phyloP scores from a whole-genome alignment of 768 basidiomycete genomes.

The Piloderma croceum region DNA sequence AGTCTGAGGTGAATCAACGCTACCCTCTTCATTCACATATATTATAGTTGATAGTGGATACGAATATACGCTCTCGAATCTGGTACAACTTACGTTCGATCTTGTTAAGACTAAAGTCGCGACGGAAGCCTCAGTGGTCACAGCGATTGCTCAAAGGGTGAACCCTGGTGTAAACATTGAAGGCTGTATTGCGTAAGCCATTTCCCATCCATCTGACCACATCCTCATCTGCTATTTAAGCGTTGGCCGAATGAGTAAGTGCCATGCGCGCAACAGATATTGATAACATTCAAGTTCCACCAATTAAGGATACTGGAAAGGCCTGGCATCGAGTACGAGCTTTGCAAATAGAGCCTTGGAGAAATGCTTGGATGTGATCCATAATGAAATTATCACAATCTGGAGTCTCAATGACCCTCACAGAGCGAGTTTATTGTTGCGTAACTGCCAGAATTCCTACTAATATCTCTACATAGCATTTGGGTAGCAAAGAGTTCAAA shows the following conservation, averaged over 20 bases:
- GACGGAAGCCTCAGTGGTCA: slow-evolving; percentile 1
- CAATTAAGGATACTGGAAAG: slow-evolving; percentile 16
- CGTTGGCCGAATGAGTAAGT: slow-evolving; percentile 6
- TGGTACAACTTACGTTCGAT: too few relatives aligned
- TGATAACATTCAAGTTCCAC: neutral
- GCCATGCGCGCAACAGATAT: neutral
- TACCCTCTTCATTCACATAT: neutral
- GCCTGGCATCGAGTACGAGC: slow-evolving; percentile 6
- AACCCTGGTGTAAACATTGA: slow-evolving; percentile 7
- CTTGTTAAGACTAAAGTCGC: slow-evolving; percentile 3
- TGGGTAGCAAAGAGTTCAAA: too few relatives aligned
- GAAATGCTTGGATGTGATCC: slow-evolving; percentile 13
- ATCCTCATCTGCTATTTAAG: neutral
- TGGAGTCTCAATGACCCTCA: slow-evolving; percentile 17
- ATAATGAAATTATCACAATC: slow-evolving; percentile 13
- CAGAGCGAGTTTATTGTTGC: too few relatives aligned
- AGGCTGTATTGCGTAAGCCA: slow-evolving; percentile 8
- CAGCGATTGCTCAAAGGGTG: slow-evolving; percentile 9
- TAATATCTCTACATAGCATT: too few relatives aligned
- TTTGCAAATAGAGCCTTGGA: slow-evolving; percentile 8
- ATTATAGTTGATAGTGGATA: neutral
- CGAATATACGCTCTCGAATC: too few relatives aligned
- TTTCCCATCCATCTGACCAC: neutral
- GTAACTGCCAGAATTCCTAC: too few relatives aligned
- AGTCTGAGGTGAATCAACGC: neutral